Evolutionary conservation across 192 early-diverging fungal genomes (phyloP), one percentile per base, ranked within the genome.

Genomic region (Backusella psychrophila): DNA sequence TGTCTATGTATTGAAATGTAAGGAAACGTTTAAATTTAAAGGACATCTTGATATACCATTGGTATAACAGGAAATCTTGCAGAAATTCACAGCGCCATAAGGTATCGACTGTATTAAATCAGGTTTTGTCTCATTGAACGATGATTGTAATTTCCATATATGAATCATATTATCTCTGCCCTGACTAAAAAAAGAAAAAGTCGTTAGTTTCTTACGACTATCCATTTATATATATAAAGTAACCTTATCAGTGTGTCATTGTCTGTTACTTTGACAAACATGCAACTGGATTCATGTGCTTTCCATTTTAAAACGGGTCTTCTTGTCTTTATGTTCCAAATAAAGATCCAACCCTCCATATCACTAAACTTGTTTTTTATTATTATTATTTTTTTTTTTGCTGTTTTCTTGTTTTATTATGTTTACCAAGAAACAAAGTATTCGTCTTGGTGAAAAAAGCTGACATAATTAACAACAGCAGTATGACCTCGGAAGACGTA

Each of bases 401-500:
- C 17, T 19, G 3, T 21, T 63, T 23, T 26, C 41, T 33, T 74
- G 31, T 42, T 42, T 35, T 33, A 33, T 33, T 33, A 33, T 33
- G 33, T 33, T 33, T 79, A 83, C 81, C 78, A 65, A 38, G 81
- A 83, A 44, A 34, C 71, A 41, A 83, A 53, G 44, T 74, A 72
- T 8, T 79, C 19, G 29, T 83, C 67, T 6, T 76, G 21, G 11
- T 71, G 39, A 29, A 79, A 74, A 39, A 76, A 73, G 23, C 36
- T 38, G 71, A 83, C 8, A 23, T 41, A 56, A 26, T 79, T 83
- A 12, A 83, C 74, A 33, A 71, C 63, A 12, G 38, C 65, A 5
- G 31, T 44, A 53, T 83, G 81, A 6, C 74, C 77, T 77, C 81
- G 33, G 41, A 83, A 77, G 17, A 83, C 79, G 15, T 83, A 83